Evolutionary conservation across 2,329 filamentous ascomycete genomes (phyloP).

Genomic region (Clarireedia paspali): DNA sequence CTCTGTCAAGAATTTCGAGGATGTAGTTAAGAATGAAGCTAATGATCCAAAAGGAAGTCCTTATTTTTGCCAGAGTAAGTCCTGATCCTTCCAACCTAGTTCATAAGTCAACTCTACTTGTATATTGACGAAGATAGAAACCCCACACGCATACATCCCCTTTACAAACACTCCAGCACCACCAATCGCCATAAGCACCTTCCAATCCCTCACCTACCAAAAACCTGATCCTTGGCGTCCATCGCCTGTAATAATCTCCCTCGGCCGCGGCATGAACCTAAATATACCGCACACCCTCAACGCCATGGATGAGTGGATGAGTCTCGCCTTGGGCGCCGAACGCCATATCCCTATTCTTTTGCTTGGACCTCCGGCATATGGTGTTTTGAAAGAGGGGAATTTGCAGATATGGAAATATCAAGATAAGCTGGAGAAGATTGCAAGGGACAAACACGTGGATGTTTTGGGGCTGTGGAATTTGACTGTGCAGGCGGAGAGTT

Average conservation of each 20-base stretch:
- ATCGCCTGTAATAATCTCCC: slow-evolving; percentile 34
- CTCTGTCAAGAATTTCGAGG: slow-evolving; percentile 19
- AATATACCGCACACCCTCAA: slow-evolving; percentile 25
- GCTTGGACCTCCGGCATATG: slow-evolving; percentile 32
- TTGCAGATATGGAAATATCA: slow-evolving; percentile 32
- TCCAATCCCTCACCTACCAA: slow-evolving; percentile 27
- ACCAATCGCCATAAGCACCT: slow-evolving; percentile 22
- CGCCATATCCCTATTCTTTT: slow-evolving; percentile 36
- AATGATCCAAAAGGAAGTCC: slow-evolving; percentile 9
- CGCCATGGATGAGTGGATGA: slow-evolving; percentile 35
- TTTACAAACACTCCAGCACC: slow-evolving; percentile 29
- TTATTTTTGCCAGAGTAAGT: slow-evolving; percentile 16
- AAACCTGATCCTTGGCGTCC: slow-evolving; percentile 31
- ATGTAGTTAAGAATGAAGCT: slow-evolving; percentile 15
- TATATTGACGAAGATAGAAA: slow-evolving; percentile 19
- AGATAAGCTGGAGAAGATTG: slow-evolving; percentile 28
- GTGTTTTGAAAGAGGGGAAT: slow-evolving; percentile 9
- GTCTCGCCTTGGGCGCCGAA: slow-evolving; percentile 29
- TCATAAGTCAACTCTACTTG: not conserved
- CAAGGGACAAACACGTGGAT: slow-evolving; percentile 32
- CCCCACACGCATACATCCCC: slow-evolving; percentile 32
- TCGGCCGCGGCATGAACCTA: slow-evolving; percentile 26
- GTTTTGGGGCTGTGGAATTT: slow-evolving; percentile 36
- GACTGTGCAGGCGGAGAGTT: slow-evolving; percentile 33
- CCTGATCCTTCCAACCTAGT: not conserved